A percentile compares a stretch with the other conserved stretches of the same genome.
Conservation (phyloP, 495 filamentous ascomycete genomes). For the Barbatosphaeria neglecta region DNA sequence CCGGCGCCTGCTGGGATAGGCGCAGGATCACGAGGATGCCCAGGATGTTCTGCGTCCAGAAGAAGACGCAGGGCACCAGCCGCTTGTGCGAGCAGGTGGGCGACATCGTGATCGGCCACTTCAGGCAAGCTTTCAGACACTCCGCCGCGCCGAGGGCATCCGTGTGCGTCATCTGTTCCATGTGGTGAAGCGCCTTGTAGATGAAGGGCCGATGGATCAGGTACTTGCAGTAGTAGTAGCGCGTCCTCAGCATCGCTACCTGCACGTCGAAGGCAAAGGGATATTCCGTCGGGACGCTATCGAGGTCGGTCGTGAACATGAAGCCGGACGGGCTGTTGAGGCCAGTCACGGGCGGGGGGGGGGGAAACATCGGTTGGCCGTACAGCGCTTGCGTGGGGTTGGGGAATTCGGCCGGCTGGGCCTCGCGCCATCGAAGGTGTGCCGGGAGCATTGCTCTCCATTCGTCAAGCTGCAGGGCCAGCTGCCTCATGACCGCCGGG, state of each 20-base stretch:
- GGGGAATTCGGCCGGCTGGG: conserved; percentile 19
- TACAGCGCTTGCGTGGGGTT: not conserved
- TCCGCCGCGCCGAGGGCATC: conserved; percentile 39
- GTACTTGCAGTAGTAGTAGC: conserved; percentile 49
- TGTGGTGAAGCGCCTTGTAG: conserved; percentile 49
- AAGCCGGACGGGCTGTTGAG: conserved; percentile 9
- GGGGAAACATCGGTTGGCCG: conserved; percentile 10
- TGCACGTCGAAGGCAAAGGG: conserved; percentile 41
- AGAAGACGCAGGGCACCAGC: conserved; percentile 44
- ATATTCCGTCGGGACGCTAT: conserved; percentile 26
- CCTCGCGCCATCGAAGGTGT: conserved; percentile 42
- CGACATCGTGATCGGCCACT: conserved; percentile 47
- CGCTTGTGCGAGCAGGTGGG: conserved; percentile 43
- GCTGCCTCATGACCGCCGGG: conserved; percentile 29
- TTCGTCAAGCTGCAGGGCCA: conserved; percentile 36
- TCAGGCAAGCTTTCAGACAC: conserved; percentile 38
- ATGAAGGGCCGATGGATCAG: conserved; percentile 47
- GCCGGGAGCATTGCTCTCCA: conserved; percentile 44
- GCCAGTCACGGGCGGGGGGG: not conserved
- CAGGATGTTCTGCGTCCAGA: conserved; percentile 48
- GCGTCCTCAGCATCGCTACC: conserved; percentile 42
- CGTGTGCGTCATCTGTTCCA: conserved; percentile 38
- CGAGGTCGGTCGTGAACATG: conserved; percentile 41
- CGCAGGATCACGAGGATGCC: conserved; percentile 44
- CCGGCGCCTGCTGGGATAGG: conserved; percentile 35